Evolutionary conservation across 2,329 filamentous ascomycete species (phyloP), one percentile per base, ranked within the genome.

Genomic region (Exophiala viscosa): DNA sequence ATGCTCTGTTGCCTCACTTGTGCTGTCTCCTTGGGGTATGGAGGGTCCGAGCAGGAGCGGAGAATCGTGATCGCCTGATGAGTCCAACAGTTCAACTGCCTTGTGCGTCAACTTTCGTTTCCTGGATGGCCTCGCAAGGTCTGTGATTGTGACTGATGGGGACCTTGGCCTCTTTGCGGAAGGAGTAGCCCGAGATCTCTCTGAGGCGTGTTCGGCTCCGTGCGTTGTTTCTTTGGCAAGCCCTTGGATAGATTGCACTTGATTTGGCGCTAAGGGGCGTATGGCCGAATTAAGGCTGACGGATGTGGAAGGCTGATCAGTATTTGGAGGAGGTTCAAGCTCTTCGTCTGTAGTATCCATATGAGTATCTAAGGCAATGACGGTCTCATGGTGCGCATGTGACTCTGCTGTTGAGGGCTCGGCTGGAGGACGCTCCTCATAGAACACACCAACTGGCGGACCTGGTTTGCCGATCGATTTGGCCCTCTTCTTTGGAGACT

Each of bases 81-180:
- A 17, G 3, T 36, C 33, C 23, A 44, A 10, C 13, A 38, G 20
- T 10, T 50, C 39, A 4, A 17, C 18, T 4, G 51, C 47, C 34
- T 58, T 54, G 15, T 38, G 50, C 3, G 57, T 52, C 9, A 20
- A 31, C n/a, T 40, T 49, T 15, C 33, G 43, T 17, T 49, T 50
- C 43, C 52, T 49, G 9, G 43, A 20, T 17, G 47, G 31, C 34
- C 51, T 49, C 14, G 9, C 18, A n/a, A 20, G 32, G 5, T 20
- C 13, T 2, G 1, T 33, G 3, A 41, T 18, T 13, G 36, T 49
- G n/a, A 17, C 28, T 28, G 23, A 28, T 5, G 5, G 5, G 9
- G 11, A 18, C 10, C 17, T 47, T 11, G 34, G n/a, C 31, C 28
- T 40, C 34, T 14, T 13, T n/a, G 45, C n/a, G 2, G 20, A 15